Conservation (phyloP, 305 asterid genomes). For the Salvia sclarea region DNA sequence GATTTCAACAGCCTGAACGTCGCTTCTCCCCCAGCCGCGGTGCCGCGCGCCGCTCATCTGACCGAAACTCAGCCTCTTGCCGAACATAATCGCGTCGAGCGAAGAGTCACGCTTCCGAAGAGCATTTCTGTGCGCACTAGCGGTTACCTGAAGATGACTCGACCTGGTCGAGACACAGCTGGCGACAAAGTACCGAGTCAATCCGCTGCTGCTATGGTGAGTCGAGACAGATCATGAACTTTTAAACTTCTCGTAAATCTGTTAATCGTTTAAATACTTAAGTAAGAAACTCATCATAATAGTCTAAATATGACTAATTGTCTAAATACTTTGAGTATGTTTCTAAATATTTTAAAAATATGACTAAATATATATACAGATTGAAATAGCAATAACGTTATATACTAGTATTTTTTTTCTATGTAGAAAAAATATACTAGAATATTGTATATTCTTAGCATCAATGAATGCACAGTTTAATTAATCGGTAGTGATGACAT, state of each 20-base stretch:
- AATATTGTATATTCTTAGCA: background rate
- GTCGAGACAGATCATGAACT: conserved; percentile 23
- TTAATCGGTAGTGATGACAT: background rate
- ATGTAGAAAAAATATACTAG: background rate
- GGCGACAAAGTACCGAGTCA: conserved; percentile 37
- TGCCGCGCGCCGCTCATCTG: conserved; percentile 32
- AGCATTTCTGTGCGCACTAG: conserved; percentile 71
- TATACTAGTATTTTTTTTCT: background rate
- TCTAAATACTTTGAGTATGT: background rate
- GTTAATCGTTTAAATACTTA: background rate
- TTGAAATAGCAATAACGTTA: background rate
- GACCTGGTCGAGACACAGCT: conserved; percentile 29
- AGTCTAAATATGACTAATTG: background rate
- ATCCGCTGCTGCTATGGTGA: conserved; percentile 44
- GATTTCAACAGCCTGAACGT: conserved; percentile 45
- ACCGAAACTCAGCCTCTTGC: conserved; percentile 36
- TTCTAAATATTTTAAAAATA: background rate
- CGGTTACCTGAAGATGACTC: conserved; percentile 51
- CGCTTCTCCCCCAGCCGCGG: conserved; percentile 39
- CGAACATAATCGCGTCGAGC: conserved; percentile 42
- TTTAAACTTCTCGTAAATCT: background rate
- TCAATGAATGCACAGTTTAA: background rate
- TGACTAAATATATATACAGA: background rate
- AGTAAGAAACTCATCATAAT: background rate
- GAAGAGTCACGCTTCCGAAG: conserved; percentile 59